Evolutionary conservation across 768 basidiomycete genomes (phyloP), one percentile per base, ranked within the genome.

Genomic region (Mycena olivaceomarginata): DNA sequence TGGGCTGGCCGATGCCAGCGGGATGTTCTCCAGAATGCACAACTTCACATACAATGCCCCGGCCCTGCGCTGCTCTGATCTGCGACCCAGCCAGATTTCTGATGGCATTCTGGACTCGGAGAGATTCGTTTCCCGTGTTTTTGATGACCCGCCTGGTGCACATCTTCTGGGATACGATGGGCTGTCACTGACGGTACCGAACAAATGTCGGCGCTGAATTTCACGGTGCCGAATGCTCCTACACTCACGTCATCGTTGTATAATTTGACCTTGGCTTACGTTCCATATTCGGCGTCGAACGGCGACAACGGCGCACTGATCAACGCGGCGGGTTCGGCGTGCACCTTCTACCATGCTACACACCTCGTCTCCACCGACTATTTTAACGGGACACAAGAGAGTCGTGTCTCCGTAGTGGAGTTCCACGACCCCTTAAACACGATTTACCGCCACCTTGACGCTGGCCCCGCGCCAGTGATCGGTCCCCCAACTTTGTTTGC

Each of bases 1-100:
- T 76, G n/a, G 69, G 62, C 13, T 76, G 75, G 69, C 5, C 75
- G 22, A 76, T 76, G 48, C 75, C 75, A 1, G 62, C 64, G 6
- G 75, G 75, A 20, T 76, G 75, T 31, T 39, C 62, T 1, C 69
- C 75, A 1, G 74, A 69, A 39, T 76, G 75, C 64, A 76, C 53
- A 60, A 71, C 31, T 57, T 76, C 25, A 71, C 69, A 15, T 76
- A 76, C 51, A 22, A 37, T 18, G 67, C 67, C n/a, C 67, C 56
- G 10, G 53, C 53, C 20, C 10, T 56, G 11, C 20, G 53, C 53
- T 56, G 53, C 53, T 13, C n/a, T n/a, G 53, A 56, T 13, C 53
- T 56, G 8, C 20, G 8, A 5, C n/a, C 76, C 1, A 53, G 69
- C 66, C 39, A 67, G 37, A 77, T 77, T 25, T 48, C 43, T 20